A percentile compares a stretch with the other conserved stretches of the same genome.
Evolutionary conservation across 441 rosid species (phyloP).

Genomic region (Mallotus repandus): DNA sequence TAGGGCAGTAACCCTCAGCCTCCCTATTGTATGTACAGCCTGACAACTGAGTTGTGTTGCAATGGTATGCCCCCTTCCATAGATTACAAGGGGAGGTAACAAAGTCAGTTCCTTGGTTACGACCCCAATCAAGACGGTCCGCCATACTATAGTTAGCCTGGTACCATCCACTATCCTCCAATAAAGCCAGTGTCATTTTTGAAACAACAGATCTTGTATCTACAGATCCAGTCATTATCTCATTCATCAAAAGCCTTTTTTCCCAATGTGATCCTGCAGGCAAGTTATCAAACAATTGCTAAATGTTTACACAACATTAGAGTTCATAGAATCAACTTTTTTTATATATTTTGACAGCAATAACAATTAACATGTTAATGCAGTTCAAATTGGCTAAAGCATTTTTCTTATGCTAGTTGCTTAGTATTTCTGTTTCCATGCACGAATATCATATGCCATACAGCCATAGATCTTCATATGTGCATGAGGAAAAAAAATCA

Average conservation of each 20-base stretch:
- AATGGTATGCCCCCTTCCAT: constrained; percentile 96
- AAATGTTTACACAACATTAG: neutral
- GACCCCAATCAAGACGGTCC: constrained; percentile 97
- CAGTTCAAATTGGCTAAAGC: constrained; percentile 3
- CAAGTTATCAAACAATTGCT: constrained; percentile 12
- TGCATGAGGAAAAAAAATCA: neutral
- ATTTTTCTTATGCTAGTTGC: neutral
- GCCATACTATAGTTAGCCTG: constrained; percentile 98
- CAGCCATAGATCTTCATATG: neutral
- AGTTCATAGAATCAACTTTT: neutral
- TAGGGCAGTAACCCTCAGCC: constrained; percentile 99
- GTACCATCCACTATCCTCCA: constrained; percentile 99
- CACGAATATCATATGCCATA: neutral
- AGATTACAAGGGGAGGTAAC: constrained; percentile 88
- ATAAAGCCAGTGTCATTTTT: constrained; percentile 91
- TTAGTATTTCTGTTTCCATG: constrained; percentile 1
- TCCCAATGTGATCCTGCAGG: constrained; percentile 97
- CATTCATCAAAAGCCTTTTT: constrained; percentile 97
- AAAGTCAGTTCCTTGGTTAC: constrained; percentile 90
- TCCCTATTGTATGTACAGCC: constrained; percentile 99
- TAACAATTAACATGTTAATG: neutral
- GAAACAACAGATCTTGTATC: constrained; percentile 98
- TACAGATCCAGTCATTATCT: constrained; percentile 99
- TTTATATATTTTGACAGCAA: neutral
- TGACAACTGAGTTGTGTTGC: constrained; percentile 88